Evolutionary conservation across 208 protist genomes (phyloP).

Genomic region (Angomonas ambiguus): DNA sequence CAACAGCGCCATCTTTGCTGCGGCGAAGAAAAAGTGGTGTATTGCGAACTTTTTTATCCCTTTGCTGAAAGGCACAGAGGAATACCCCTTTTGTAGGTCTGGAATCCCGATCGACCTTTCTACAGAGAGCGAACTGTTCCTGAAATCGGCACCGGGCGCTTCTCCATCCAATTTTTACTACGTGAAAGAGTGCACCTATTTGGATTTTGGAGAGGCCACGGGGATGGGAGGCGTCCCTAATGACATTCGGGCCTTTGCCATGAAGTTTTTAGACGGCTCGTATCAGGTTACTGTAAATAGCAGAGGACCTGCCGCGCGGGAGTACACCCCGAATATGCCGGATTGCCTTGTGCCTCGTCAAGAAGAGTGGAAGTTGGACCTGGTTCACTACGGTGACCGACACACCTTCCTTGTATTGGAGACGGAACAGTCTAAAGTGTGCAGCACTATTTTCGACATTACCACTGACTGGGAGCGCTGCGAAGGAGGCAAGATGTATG

Average conservation of each 20-base stretch:
- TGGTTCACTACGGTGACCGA: neutral
- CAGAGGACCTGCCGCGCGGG: neutral
- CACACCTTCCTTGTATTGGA: neutral
- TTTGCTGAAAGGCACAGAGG: neutral
- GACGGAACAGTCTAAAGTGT: constrained; percentile 3
- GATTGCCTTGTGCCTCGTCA: neutral
- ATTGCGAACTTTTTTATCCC: constrained; percentile 5
- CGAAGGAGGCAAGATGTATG: neutral
- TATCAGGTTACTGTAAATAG: neutral
- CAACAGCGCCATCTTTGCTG: neutral
- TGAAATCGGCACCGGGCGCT: neutral
- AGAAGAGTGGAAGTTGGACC: neutral
- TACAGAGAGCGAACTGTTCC: neutral
- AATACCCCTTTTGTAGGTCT: neutral
- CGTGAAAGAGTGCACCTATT: neutral
- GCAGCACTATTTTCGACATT: neutral
- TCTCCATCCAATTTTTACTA: neutral
- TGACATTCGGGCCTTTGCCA: neutral
- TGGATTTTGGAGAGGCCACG: neutral
- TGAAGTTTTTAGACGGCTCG: neutral
- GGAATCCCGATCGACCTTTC: neutral
- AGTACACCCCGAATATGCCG: neutral
- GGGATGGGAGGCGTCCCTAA: neutral
- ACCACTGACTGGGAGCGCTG: neutral
- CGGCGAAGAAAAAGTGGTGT: neutral